phyloP scores from a whole-genome alignment of 129 eudicot genomes.

The Escallonia rubra region DNA sequence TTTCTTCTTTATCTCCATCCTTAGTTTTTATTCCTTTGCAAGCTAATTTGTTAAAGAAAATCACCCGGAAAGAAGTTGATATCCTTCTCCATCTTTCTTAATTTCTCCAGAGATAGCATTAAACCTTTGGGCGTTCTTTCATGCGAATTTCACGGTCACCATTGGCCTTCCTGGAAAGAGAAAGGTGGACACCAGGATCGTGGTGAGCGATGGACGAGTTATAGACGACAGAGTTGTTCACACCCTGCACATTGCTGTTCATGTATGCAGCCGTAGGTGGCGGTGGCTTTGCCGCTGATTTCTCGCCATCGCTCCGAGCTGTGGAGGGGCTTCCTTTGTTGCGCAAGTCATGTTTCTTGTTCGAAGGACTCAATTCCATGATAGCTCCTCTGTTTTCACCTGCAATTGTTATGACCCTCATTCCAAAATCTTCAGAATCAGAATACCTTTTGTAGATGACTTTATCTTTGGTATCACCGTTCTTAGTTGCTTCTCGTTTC shows the following conservation, averaged over 20 bases:
- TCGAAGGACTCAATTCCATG: constrained; percentile 43
- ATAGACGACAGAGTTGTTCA: constrained; percentile 48
- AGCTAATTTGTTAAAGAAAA: not conserved
- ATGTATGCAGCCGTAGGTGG: constrained; percentile 30
- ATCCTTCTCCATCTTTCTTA: not conserved
- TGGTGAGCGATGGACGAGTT: constrained; percentile 31
- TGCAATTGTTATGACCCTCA: constrained; percentile 42
- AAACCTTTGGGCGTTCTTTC: constrained; percentile 8
- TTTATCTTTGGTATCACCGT: constrained; percentile 17
- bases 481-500: constrained; percentile 8
- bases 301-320: constrained; percentile 15
- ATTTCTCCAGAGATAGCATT: not conserved
- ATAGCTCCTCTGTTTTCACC: constrained; percentile 68
- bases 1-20: not conserved
- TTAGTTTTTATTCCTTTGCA: not conserved
- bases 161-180: constrained; percentile 28
- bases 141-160: constrained; percentile 13
- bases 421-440: constrained; percentile 40
- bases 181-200: constrained; percentile 59
- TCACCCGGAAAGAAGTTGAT: not conserved
- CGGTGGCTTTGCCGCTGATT: constrained; percentile 14
- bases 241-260: constrained; percentile 73
- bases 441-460: constrained; percentile 19
- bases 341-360: constrained; percentile 9
- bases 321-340: constrained; percentile 5